Evolutionary conservation across 768 basidiomycete genomes (phyloP), one percentile per base, ranked within the genome.

Genomic region (Mycena alexandri): DNA sequence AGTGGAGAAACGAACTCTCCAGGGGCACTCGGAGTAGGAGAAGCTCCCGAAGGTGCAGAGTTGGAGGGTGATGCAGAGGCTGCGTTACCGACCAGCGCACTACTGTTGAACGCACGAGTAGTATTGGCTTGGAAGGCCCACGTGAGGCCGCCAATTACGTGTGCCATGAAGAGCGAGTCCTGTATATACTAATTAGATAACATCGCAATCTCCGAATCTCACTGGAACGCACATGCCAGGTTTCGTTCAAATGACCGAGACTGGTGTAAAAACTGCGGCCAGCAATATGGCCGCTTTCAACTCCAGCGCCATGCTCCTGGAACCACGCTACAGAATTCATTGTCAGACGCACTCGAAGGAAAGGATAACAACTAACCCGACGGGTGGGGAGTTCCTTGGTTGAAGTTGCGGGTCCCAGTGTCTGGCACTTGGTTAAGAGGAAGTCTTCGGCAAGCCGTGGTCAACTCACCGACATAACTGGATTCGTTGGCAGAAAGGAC

Each of bases 241-340:
- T 93, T 73, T 91, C 89, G 72, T 89, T 90, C 58, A 89, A 78
- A 75, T 96, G 94, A 0, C 94, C 94, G 0, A 95, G 83, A 68
- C 89, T 85, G 0, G 94, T 95, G 75, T 93, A 95, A 80, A 93
- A 95, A 72, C 92, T 93, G 42, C 94, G 85, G 22, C 93, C 94
- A 3, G 89, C 84, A 44, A 75, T 72, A 25, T 83, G 76, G 21
- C 82, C 77, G 29, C 74, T 75, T 69, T 86, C 81, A 5, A 87
- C 86, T 0, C 93, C 93, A 33, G 90, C 88, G 19, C 92, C 92
- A 3, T 82, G 85, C 69, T 91, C 89, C 77, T 94, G 93, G 75
- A 86, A 95, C 94, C 93, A 96, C 22, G 95, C 93, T 93, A 38
- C 38, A 38, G 68, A 22, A 14, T 16, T 22, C 17, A 41, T 58